Conservation (phyloP, 495 filamentous ascomycete species). For the Xylaria nigripes region DNA sequence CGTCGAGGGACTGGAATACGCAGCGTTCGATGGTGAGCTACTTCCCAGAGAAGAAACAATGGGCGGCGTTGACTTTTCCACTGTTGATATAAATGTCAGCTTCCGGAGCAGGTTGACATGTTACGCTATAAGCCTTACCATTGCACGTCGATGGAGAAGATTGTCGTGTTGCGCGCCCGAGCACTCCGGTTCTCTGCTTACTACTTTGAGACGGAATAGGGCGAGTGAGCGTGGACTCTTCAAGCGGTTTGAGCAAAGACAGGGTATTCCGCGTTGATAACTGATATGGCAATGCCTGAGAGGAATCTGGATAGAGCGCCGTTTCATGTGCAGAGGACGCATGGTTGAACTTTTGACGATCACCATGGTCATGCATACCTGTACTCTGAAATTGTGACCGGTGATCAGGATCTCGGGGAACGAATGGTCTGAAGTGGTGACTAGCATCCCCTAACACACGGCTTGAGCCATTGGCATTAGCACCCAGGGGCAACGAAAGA, state of each 20-base stretch:
- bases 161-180: slow-evolving; percentile 22
- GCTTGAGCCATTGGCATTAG: slow-evolving; percentile 7
- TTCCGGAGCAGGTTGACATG: slow-evolving; percentile 5
- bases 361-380: background rate
- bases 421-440: slow-evolving; percentile 18
- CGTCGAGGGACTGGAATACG: slow-evolving; percentile 33
- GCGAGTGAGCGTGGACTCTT: slow-evolving; percentile 10
- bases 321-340: background rate
- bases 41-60: slow-evolving; percentile 13
- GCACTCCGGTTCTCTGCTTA: slow-evolving; percentile 17
- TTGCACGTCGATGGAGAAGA: slow-evolving; percentile 25
- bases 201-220: slow-evolving; percentile 2
- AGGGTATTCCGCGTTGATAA: background rate
- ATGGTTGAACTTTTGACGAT: background rate
- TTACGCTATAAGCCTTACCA: slow-evolving; percentile 16
- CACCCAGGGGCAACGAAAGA: slow-evolving; percentile 13
- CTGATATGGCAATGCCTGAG: background rate
- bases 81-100: slow-evolving; percentile 7
- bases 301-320: background rate
- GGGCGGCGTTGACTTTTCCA: slow-evolving; percentile 10
- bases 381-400: slow-evolving; percentile 8
- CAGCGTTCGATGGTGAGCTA: slow-evolving; percentile 28
- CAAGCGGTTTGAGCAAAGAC: background rate
- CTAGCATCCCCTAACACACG: slow-evolving; percentile 22
- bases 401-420: slow-evolving; percentile 1